Percentiles rank a stretch among this genome's conserved stretches.
Evolutionary conservation across 345 rosid species (phyloP).

Genomic region (Lagerstroemia speciosa): DNA sequence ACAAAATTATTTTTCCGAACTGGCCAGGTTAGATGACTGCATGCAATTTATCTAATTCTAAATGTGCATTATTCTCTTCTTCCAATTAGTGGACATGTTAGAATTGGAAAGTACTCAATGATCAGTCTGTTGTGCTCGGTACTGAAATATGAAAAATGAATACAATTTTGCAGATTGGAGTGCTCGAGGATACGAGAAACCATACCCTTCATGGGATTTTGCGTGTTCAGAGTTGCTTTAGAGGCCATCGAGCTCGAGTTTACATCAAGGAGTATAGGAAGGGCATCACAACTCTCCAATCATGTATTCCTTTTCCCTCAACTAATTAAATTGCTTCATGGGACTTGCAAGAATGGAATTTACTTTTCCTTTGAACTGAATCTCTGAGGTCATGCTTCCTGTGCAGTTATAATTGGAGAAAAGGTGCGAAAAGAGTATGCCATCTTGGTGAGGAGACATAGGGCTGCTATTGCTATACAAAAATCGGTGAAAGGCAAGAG

Average conservation of each 20-base stretch:
- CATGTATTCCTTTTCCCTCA: slow-evolving; percentile 46
- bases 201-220: slow-evolving; percentile 93
- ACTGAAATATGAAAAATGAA: not conserved
- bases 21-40: slow-evolving; percentile 60
- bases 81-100: not conserved
- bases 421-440: slow-evolving; percentile 61
- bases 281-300: slow-evolving; percentile 61
- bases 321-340: not conserved
- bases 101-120: not conserved
- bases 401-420: slow-evolving; percentile 72
- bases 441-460: slow-evolving; percentile 49
- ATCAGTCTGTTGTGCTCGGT: not conserved
- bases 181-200: slow-evolving; percentile 94
- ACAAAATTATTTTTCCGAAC: slow-evolving; percentile 92
- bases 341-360: too few relatives aligned
- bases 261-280: slow-evolving; percentile 47
- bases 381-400: slow-evolving; percentile 13
- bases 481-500: slow-evolving; percentile 49
- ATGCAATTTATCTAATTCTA: not conserved
- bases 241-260: slow-evolving; percentile 82
- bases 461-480: slow-evolving; percentile 84
- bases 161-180: slow-evolving; percentile 60
- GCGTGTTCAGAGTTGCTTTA: slow-evolving; percentile 90
- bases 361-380: not conserved
- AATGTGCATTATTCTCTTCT: not conserved